A percentile compares a stretch with the other conserved stretches of the same genome.
Evolutionary conservation across 2,329 filamentous ascomycete genomes (phyloP).

Genomic region (Apiospora malaysiana): DNA sequence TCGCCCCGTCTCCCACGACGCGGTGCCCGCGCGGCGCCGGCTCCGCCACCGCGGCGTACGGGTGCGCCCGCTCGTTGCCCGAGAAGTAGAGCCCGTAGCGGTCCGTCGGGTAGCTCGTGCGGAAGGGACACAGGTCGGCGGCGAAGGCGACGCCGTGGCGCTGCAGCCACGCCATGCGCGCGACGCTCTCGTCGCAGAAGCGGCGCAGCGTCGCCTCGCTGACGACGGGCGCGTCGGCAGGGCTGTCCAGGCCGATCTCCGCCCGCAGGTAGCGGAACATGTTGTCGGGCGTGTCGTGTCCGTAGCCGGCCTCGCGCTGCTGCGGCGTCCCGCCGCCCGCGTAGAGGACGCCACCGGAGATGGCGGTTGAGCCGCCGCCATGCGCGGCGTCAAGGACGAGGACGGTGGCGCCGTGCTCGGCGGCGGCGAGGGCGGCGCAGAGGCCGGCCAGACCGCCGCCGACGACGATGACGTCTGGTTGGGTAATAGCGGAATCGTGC

Average conservation of each 20-base stretch:
- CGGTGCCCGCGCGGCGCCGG: constrained; percentile 24
- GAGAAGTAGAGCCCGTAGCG: constrained; percentile 24
- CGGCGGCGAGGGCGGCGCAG: constrained; percentile 23
- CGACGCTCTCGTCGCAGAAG: constrained; percentile 29
- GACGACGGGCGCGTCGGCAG: constrained; percentile 21
- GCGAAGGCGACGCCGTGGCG: constrained; percentile 25
- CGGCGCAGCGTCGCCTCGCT: constrained; percentile 26
- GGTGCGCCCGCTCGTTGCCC: constrained; percentile 25
- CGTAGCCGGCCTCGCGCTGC: constrained; percentile 25
- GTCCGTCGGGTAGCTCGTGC: constrained; percentile 28
- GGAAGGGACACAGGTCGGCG: constrained; percentile 25
- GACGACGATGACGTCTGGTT: constrained; percentile 20
- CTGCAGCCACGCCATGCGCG: constrained; percentile 27
- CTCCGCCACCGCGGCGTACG: constrained; percentile 20
- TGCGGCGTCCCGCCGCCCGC: constrained; percentile 28
- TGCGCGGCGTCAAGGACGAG: constrained; percentile 24
- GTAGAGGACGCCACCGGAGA: constrained; percentile 29
- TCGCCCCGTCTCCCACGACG: constrained; percentile 1
- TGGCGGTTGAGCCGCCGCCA: constrained; percentile 20
- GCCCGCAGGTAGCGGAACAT: constrained; percentile 28
- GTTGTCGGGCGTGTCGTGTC: constrained; percentile 27
- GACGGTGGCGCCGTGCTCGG: constrained; percentile 25
- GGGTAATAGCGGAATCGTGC: not conserved
- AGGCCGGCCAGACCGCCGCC: constrained; percentile 20
- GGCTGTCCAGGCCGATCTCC: constrained; percentile 22